Conservation (phyloP, 257 asterid genomes). For the Primulina tabacum region DNA sequence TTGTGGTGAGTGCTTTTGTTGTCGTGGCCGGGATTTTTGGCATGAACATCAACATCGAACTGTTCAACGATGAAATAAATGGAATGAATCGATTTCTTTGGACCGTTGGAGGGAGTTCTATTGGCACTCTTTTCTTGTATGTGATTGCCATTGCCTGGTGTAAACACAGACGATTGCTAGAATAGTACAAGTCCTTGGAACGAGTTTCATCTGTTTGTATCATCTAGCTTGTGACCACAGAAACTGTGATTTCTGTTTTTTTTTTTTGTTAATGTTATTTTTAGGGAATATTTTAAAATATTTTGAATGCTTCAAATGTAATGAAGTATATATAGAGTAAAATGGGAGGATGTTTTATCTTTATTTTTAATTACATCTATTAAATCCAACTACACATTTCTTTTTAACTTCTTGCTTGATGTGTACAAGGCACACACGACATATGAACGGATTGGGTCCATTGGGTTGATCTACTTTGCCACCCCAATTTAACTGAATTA, state of each 20-base stretch:
- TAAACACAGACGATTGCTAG: slow-evolving; percentile 46
- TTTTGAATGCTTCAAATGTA: neutral
- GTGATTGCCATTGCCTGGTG: slow-evolving; percentile 51
- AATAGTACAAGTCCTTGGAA: slow-evolving; percentile 21
- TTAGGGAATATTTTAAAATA: too few species aligned
- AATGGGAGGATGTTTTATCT: too few species aligned
- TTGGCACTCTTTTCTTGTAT: slow-evolving; percentile 41
- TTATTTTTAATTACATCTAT: too few species aligned
- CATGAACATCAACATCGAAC: slow-evolving; percentile 45
- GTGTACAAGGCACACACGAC: too few species aligned
- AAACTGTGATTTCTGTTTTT: too few species aligned
- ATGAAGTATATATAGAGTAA: too few species aligned
- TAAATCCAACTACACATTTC: too few species aligned
- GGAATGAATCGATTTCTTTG: slow-evolving; percentile 44
- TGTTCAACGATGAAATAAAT: slow-evolving; percentile 25
- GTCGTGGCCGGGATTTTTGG: slow-evolving; percentile 52
- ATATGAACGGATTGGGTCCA: too few species aligned
- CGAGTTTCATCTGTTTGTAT: neutral
- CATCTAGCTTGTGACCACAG: neutral
- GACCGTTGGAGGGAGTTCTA: slow-evolving; percentile 55
- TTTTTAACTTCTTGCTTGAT: neutral
- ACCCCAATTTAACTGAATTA: too few species aligned
- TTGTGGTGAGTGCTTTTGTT: slow-evolving; percentile 49
- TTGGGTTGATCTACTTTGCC: too few species aligned
- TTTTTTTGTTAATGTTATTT: too few species aligned